Evolutionary conservation across 2,329 filamentous ascomycete species (phyloP).

Genomic region (Ophiostoma ips): DNA sequence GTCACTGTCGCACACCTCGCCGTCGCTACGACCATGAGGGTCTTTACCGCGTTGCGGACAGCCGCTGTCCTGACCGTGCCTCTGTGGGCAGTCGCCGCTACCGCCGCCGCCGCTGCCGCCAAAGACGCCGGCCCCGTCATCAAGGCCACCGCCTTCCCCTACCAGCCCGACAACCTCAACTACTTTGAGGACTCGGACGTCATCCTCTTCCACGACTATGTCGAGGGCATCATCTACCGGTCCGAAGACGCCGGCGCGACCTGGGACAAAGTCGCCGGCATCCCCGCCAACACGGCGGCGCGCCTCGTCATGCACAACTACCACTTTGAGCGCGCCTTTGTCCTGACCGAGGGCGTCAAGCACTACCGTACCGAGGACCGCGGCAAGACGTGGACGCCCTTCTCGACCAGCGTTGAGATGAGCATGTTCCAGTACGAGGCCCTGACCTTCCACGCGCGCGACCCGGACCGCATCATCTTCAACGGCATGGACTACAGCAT

Average conservation of each 20-base stretch:
- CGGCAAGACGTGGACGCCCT: constrained; percentile 68
- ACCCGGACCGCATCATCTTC: constrained; percentile 77
- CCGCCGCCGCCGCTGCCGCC: constrained; percentile 26
- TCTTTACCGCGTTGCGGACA: constrained; percentile 30
- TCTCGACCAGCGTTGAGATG: constrained; percentile 47
- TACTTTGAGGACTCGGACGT: constrained; percentile 88
- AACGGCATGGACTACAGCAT: constrained; percentile 57
- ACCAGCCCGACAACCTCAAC: constrained; percentile 54
- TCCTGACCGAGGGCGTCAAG: constrained; percentile 51
- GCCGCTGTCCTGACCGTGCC: constrained; percentile 38
- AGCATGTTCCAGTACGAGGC: constrained; percentile 36
- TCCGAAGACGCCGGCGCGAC: constrained; percentile 67
- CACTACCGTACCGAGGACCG: constrained; percentile 79
- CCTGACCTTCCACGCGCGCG: constrained; percentile 69
- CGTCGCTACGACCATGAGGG: constrained; percentile 37
- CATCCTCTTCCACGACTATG: constrained; percentile 57
- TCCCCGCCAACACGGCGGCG: constrained; percentile 48
- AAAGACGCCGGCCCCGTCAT: constrained; percentile 42
- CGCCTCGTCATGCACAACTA: constrained; percentile 64
- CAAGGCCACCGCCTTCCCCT: constrained; percentile 49
- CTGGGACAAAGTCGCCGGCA: constrained; percentile 54
- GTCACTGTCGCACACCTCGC: constrained; percentile 4
- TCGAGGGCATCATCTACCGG: constrained; percentile 53
- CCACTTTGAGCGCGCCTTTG: constrained; percentile 66
- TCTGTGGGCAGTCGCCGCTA: constrained; percentile 17